Evolutionary conservation across 352 stramenopile species (phyloP).

Genomic region (Globisporangium abappressorium): DNA sequence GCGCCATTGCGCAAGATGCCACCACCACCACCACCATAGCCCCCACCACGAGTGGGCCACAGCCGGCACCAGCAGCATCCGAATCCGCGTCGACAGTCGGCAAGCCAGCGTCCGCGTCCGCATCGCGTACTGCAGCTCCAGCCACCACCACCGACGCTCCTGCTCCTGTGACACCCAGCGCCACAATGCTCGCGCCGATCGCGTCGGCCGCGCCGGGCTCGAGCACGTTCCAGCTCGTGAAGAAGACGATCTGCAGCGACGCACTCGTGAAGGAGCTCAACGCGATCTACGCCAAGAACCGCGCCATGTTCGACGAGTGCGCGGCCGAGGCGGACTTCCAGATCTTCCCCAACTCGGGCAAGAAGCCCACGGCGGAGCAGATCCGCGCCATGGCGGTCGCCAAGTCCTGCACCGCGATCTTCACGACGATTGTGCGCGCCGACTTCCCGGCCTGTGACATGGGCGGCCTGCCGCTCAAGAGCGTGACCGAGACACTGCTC

Average conservation of each 20-base stretch:
- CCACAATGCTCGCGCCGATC: slow-evolving; percentile 27
- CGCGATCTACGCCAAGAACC: slow-evolving; percentile 57
- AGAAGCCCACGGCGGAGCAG: slow-evolving; percentile 38
- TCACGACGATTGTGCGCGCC: slow-evolving; percentile 42
- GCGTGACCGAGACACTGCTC: slow-evolving; percentile 49
- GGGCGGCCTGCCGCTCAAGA: slow-evolving; percentile 44
- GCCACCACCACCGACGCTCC: not conserved
- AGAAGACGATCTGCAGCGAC: slow-evolving; percentile 37
- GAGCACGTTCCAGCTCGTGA: slow-evolving; percentile 40
- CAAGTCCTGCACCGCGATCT: slow-evolving; percentile 46
- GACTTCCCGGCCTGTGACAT: slow-evolving; percentile 55
- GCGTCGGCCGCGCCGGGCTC: slow-evolving; percentile 37
- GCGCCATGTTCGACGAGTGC: slow-evolving; percentile 52
- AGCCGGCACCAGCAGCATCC: not conserved
- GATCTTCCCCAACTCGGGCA: slow-evolving; percentile 56
- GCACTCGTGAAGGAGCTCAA: slow-evolving; percentile 38
- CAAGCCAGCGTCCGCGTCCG: not conserved
- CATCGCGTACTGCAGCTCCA: not conserved
- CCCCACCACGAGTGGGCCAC: not conserved
- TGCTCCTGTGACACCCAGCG: not conserved
- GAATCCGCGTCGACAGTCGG: not conserved
- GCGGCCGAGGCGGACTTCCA: slow-evolving; percentile 49
- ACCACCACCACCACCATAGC: not conserved
- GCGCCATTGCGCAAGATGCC: not conserved
- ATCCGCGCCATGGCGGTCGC: slow-evolving; percentile 44